Conservation (phyloP, 371 early-diverging fungal species). For the Actinomucor elegans region DNA sequence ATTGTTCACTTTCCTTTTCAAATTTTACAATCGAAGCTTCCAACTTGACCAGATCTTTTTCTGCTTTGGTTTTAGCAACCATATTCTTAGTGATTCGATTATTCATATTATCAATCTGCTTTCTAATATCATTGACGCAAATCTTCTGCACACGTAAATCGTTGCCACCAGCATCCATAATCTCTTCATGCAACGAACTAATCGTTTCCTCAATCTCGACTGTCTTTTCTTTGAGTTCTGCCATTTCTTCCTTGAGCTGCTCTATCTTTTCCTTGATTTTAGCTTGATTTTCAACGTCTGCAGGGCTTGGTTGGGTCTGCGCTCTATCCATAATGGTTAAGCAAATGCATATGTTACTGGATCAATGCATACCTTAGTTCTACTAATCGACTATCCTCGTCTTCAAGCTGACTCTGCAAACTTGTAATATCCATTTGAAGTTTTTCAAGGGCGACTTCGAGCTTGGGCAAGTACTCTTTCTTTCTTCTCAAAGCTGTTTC, state of each 20-base stretch:
- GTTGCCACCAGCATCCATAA: slow-evolving; percentile 90
- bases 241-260: slow-evolving; percentile 41
- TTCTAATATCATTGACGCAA: slow-evolving; percentile 80
- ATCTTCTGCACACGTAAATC: slow-evolving; percentile 83
- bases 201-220: slow-evolving; percentile 66
- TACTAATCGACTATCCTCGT: slow-evolving; percentile 57
- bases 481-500: slow-evolving; percentile 59
- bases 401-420: slow-evolving; percentile 61
- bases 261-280: slow-evolving; percentile 45
- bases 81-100: slow-evolving; percentile 65
- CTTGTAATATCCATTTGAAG: slow-evolving; percentile 75
- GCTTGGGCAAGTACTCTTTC: slow-evolving; percentile 58
- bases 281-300: slow-evolving; percentile 42
- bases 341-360: neutral
- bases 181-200: slow-evolving; percentile 78
- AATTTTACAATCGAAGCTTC: slow-evolving; percentile 63
- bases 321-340: too few relatives aligned
- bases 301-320: slow-evolving; percentile 46
- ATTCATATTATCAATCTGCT: slow-evolving; percentile 67
- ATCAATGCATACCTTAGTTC: slow-evolving; percentile 46
- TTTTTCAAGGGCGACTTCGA: slow-evolving; percentile 69
- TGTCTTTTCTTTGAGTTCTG: slow-evolving; percentile 37
- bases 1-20: slow-evolving; percentile 66
- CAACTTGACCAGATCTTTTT: slow-evolving; percentile 72
- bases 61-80: slow-evolving; percentile 72